Base-by-base conservation (phyloP, 345 rosid genomes). In the Linum tenue region DNA sequence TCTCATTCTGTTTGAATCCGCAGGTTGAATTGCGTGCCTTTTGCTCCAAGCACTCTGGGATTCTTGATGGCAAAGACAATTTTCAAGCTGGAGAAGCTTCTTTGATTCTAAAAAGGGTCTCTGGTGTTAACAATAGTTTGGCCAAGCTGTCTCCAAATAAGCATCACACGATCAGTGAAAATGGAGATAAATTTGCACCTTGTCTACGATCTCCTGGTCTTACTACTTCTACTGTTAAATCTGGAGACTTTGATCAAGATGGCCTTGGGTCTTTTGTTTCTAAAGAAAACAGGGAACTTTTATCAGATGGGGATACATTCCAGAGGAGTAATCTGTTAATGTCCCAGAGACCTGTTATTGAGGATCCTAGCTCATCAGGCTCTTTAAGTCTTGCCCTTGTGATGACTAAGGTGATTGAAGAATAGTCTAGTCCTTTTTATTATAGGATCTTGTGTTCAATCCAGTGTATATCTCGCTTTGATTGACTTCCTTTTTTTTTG, bases 21-120 rank as follows among this genome's bases (percentile, higher is more conserved):
- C 77, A 95, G 99, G 85, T 95, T 63, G 99, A 95, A 70, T 70
- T 95, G 68, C 88, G 97, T 63, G 97, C 92, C 16, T 95, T 95
- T 82, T 91, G 99, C 75, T 80, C 86, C 36, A 95, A 87, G 85
- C 99, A 95, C 80, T 89, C 96, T 31, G 83, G 81, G 53, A 64
- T 69, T 64, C 80, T 65, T 53, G 77, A 75, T 63, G 68, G 69
- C 64, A 75, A 73, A 59, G 73, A 64, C 64, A 56, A 51, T 58
- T 63, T 56, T 55, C 75, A 3, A 22, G 62, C 75, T 59, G 85
- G 80, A 72, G 80, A 76, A 64, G 57, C 63, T 59, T 64, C 74
- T 64, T 57, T 67, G 16, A 74, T 74, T 73, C 69, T 64, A 51
- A 73, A 60, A n/a, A 63, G 44, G 64, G 69, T 74, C n/a, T 66